phyloP scores from a whole-genome alignment of 257 asterid genomes.

The Phtheirospermum japonicum region DNA sequence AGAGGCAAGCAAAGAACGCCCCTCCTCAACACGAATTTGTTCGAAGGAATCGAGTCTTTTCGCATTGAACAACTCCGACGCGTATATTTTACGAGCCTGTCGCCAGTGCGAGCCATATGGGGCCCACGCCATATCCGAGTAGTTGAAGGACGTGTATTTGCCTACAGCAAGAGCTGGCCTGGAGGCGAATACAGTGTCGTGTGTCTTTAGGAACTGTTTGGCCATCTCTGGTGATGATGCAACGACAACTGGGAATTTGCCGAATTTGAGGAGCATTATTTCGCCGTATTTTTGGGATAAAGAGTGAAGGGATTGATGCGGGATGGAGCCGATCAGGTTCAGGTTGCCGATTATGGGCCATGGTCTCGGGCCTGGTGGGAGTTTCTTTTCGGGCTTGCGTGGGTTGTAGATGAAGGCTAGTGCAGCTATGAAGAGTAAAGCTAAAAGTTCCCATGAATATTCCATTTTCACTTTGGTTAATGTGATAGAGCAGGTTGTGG shows the following conservation, averaged over 20 bases:
- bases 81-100: constrained; percentile 35
- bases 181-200: constrained; percentile 37
- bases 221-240: constrained; percentile 46
- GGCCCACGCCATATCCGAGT: constrained; percentile 32
- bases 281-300: constrained; percentile 35
- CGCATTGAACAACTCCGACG: constrained; percentile 26
- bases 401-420: constrained; percentile 5
- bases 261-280: constrained; percentile 36
- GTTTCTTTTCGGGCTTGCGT: neutral
- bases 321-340: constrained; percentile 22
- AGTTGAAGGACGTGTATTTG: constrained; percentile 32
- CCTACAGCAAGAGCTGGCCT: constrained; percentile 41
- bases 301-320: constrained; percentile 25
- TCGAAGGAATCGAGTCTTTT: constrained; percentile 32
- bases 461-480: too few species aligned
- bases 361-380: constrained; percentile 44
- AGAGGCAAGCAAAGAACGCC: constrained; percentile 20
- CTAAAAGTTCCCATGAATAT: neutral
- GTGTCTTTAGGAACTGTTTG: constrained; percentile 32
- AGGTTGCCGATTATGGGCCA: constrained; percentile 45
- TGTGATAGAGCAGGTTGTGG: too few species aligned
- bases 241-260: constrained; percentile 33
- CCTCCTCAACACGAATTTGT: constrained; percentile 40
- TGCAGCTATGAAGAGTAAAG: constrained; percentile 2
- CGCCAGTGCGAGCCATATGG: constrained; percentile 43